phyloP scores from a whole-genome alignment of 495 filamentous ascomycete genomes.

The Penicillium goetzii region DNA sequence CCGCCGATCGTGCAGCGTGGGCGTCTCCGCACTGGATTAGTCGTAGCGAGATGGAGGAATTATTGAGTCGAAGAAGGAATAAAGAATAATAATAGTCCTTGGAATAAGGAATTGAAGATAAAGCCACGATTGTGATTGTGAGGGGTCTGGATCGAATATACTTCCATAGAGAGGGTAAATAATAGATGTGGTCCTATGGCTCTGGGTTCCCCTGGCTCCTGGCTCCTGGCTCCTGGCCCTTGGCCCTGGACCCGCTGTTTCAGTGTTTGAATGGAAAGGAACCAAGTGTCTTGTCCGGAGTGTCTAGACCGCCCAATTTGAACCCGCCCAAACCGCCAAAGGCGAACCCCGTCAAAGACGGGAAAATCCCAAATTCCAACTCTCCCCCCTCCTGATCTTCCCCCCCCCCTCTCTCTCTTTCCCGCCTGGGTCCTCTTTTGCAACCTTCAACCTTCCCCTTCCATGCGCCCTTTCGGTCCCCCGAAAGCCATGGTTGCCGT shows the following conservation, averaged over 20 bases:
- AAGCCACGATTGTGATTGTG: not conserved
- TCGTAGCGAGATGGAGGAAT: conserved; percentile 1
- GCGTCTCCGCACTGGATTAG: conserved; percentile 15
- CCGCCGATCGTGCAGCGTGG: conserved; percentile 28
- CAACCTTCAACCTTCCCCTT: conserved; percentile 3
- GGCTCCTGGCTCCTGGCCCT: conserved; percentile 9
- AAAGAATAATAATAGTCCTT: not conserved
- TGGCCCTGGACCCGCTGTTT: conserved; percentile 33
- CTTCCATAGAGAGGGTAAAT: not conserved
- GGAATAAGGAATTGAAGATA: conserved; percentile 12
- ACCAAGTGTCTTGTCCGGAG: not conserved
- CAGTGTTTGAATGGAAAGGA: no score
- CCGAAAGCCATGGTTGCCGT: conserved; percentile 38
- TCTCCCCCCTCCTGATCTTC: not conserved
- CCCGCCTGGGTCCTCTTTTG: conserved; percentile 24
- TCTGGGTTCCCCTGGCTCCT: not conserved
- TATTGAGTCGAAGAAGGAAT: not conserved
- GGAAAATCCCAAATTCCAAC: conserved; percentile 29
- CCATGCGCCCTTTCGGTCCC: conserved; percentile 10
- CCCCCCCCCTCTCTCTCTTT: not conserved
- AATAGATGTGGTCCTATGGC: not conserved
- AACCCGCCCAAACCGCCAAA: conserved; percentile 4
- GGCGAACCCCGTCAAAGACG: conserved; percentile 21
- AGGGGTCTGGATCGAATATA: not conserved
- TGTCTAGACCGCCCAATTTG: conserved; percentile 35